Percentiles rank a stretch among this genome's conserved stretches.
Conservation (phyloP, 176 grass and related monocot genomes). For the Oryza officinalis region DNA sequence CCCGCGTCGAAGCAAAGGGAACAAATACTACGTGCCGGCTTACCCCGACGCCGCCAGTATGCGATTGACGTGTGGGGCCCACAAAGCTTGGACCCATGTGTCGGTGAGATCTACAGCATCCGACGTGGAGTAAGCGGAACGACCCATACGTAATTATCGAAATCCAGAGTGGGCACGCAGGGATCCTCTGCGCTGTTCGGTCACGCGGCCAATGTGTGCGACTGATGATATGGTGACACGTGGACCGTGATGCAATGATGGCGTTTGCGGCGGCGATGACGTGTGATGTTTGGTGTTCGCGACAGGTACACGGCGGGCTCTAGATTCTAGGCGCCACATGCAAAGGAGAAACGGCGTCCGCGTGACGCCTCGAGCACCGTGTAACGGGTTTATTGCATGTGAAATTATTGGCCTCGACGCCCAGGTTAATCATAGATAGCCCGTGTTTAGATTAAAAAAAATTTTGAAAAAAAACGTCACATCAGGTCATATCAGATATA, state of each 20-base stretch:
- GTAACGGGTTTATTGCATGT: not conserved
- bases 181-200: not conserved
- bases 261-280: not conserved
- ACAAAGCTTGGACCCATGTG: not conserved
- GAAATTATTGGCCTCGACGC: constrained; percentile 19
- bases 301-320: not conserved
- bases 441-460: no score
- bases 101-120: not conserved
- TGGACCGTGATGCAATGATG: not conserved
- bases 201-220: rapidly evolving
- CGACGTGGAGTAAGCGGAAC: not conserved
- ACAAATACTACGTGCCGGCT: not conserved
- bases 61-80: not conserved
- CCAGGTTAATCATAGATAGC: not conserved
- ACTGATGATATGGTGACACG: not conserved
- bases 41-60: not conserved
- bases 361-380: constrained; percentile 30
- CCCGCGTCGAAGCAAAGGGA: constrained; percentile 28
- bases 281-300: constrained; percentile 26
- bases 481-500: no score
- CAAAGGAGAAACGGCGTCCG: constrained; percentile 34
- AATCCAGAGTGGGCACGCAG: not conserved
- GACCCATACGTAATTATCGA: not conserved
- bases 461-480: no score
- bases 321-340: constrained; percentile 6